phyloP scores from a whole-genome alignment of 163 green algal species.

The Chloromonas sp. region DNA sequence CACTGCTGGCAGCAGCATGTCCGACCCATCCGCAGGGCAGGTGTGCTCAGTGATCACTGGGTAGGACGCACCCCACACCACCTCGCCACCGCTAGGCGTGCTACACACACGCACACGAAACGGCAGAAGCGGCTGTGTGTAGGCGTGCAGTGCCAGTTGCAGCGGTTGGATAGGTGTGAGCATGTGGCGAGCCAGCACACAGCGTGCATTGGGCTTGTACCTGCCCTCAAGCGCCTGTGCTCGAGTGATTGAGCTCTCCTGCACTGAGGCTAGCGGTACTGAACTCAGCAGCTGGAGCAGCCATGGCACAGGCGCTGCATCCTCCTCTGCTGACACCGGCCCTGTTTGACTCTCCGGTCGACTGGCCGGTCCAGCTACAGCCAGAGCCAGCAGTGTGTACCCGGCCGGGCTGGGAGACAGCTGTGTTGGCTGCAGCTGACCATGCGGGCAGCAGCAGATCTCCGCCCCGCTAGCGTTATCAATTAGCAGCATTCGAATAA shows the following conservation, averaged over 20 bases:
- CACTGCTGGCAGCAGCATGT: conserved; percentile 27
- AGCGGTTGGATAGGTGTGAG: conserved; percentile 11
- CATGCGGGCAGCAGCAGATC: neutral
- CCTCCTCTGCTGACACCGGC: neutral
- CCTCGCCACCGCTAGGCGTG: conserved; percentile 15
- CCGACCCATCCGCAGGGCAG: conserved; percentile 12
- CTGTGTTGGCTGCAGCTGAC: neutral
- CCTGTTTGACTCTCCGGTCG: too few species aligned
- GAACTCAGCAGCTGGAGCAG: conserved; percentile 29
- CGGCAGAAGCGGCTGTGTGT: conserved; percentile 24
- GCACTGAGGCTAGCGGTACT: conserved; percentile 10
- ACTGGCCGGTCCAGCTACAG: neutral
- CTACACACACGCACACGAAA: conserved; percentile 30
- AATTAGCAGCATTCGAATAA: conserved; percentile 41
- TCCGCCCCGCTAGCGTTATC: conserved; percentile 33
- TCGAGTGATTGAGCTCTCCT: conserved; percentile 18
- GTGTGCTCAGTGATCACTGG: conserved; percentile 10
- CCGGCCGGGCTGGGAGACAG: conserved; percentile 5
- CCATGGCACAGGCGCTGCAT: conserved; percentile 11
- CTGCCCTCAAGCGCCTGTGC: conserved; percentile 22
- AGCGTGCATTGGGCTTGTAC: conserved; percentile 41
- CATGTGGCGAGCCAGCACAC: conserved; percentile 24
- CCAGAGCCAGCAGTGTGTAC: conserved; percentile 50
- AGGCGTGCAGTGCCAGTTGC: conserved; percentile 16
- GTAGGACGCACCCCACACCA: conserved; percentile 32